Percentiles rank a stretch among this genome's conserved stretches.
phyloP scores from a whole-genome alignment of 495 filamentous ascomycete genomes.

The Lasiosphaeris hirsuta region DNA sequence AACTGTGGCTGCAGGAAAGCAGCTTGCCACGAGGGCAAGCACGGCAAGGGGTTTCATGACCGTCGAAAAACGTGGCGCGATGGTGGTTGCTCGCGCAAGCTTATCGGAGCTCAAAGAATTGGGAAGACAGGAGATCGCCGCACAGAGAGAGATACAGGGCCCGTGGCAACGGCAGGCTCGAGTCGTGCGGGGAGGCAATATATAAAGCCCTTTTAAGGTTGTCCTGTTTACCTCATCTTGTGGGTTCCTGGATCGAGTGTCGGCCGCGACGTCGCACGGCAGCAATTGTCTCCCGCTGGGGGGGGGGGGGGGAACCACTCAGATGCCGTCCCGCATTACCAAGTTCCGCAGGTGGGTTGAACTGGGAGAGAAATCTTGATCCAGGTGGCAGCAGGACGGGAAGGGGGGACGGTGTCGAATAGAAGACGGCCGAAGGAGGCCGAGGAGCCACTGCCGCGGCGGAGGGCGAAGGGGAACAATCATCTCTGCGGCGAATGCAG shows the following conservation, averaged over 20 bases:
- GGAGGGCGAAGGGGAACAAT: neutral
- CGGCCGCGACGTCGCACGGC: neutral
- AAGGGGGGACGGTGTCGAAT: neutral
- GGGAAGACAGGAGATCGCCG: neutral
- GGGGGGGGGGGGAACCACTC: neutral
- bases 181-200: constrained; percentile 7
- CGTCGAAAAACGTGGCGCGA: neutral
- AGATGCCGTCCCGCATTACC: neutral
- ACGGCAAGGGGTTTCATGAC: constrained; percentile 21
- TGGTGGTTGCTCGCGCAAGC: neutral
- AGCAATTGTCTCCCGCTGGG: neutral
- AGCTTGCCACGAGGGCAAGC: constrained; percentile 19
- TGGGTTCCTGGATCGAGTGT: neutral
- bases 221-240: neutral
- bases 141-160: neutral
- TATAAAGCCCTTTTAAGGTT: neutral
- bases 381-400: neutral
- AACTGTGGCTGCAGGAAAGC: neutral
- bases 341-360: neutral
- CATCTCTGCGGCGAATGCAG: neutral
- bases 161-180: neutral
- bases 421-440: neutral
- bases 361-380: neutral
- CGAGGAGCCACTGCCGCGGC: neutral
- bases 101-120: neutral